Evolutionary conservation across 768 basidiomycete species (phyloP).

Genomic region (Auricularia sp.): DNA sequence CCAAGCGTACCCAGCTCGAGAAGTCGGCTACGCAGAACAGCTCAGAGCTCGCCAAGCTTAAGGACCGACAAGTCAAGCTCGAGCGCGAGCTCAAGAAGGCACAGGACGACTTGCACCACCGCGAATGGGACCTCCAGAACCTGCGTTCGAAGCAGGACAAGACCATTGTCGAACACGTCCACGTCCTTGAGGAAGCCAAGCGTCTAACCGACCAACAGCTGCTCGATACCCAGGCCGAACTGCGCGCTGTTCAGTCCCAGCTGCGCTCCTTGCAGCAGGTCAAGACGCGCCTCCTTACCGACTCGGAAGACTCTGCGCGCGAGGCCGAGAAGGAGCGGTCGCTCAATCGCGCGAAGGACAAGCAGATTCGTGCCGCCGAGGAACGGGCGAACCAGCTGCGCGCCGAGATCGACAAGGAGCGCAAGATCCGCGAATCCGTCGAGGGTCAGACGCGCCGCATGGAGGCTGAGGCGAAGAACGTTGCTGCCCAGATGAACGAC

Average conservation of each 20-base stretch:
- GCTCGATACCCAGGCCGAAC: conserved; percentile 65
- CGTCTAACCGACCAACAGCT: conserved; percentile 88
- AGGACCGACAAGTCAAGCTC: conserved; percentile 59
- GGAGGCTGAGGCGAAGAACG: conserved; percentile 49
- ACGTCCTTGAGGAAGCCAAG: conserved; percentile 94
- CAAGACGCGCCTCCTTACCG: conserved; percentile 59
- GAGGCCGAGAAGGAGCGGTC: conserved; percentile 64
- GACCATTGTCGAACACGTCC: conserved; percentile 96
- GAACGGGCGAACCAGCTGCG: conserved; percentile 47
- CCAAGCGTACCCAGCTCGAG: conserved; percentile 69
- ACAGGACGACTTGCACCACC: conserved; percentile 65
- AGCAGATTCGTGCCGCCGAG: conserved; percentile 50
- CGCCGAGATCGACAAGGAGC: conserved; percentile 57
- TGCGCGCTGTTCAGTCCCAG: conserved; percentile 62
- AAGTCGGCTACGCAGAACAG: conserved; percentile 51
- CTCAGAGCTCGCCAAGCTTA: conserved; percentile 55
- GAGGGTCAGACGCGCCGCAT: conserved; percentile 53
- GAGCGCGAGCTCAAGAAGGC: conserved; percentile 77
- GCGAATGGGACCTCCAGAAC: conserved; percentile 81
- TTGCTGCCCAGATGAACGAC: conserved; percentile 47
- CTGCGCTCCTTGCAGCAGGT: conserved; percentile 84
- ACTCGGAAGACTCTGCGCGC: conserved; percentile 72
- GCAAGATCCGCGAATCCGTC: conserved; percentile 51
- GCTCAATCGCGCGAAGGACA: conserved; percentile 60
- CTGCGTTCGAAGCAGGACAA: conserved; percentile 85